Conservation (phyloP, 768 basidiomycete genomes). For the Phaeotremella skinneri region DNA sequence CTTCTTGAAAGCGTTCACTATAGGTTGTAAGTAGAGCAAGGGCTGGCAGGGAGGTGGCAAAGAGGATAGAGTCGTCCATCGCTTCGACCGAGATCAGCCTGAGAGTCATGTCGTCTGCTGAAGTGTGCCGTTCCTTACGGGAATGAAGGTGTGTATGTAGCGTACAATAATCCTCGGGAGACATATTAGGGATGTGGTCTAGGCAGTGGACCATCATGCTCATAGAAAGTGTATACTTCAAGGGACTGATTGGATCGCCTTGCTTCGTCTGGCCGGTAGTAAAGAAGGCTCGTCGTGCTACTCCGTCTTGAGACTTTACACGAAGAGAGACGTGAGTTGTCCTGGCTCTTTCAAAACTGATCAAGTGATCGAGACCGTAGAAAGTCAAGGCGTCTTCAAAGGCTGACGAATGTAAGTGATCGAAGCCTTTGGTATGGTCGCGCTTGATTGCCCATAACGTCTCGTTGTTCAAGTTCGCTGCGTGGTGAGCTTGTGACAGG, state of each 20-base stretch:
- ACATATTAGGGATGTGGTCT: neutral
- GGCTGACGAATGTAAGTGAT: constrained; percentile 9
- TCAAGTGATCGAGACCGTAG: constrained; percentile 7
- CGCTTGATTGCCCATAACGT: constrained; percentile 17
- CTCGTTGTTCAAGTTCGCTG: neutral
- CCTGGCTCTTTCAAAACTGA: constrained; percentile 13
- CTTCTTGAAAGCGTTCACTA: constrained; percentile 16
- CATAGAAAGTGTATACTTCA: constrained; percentile 26
- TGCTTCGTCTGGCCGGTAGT: constrained; percentile 23
- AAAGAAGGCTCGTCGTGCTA: neutral
- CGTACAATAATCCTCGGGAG: neutral
- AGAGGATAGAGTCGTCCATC: constrained; percentile 26
- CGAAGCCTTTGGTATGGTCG: constrained; percentile 23
- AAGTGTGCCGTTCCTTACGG: neutral
- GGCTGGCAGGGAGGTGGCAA: constrained; percentile 4
- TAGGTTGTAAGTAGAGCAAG: neutral
- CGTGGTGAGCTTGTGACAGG: constrained; percentile 8
- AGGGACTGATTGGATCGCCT: constrained; percentile 15
- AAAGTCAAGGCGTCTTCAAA: constrained; percentile 13
- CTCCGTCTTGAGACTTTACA: constrained; percentile 25
- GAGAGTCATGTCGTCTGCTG: neutral
- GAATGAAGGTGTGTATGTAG: neutral
- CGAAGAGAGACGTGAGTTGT: constrained; percentile 5
- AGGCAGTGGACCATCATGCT: constrained; percentile 18
- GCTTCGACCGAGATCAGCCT: constrained; percentile 10